Conservation (phyloP, 2,329 filamentous ascomycete genomes). For the Exophiala spinifera region DNA sequence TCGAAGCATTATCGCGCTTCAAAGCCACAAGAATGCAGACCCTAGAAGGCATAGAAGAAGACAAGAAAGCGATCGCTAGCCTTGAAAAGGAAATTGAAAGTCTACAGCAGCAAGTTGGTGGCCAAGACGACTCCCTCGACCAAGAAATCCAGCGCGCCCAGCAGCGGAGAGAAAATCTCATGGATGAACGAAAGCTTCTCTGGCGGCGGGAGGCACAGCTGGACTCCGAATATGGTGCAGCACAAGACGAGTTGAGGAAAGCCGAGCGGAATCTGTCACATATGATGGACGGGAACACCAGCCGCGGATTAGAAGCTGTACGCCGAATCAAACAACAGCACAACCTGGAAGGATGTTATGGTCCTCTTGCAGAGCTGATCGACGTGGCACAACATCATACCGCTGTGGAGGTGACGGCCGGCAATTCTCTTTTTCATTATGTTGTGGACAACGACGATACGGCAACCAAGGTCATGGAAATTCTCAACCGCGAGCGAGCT, state of each 20-base stretch:
- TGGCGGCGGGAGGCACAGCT: slow-evolving; percentile 88
- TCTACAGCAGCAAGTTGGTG: slow-evolving; percentile 68
- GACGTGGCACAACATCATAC: slow-evolving; percentile 83
- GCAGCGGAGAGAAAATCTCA: slow-evolving; percentile 72
- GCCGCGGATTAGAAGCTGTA: slow-evolving; percentile 81
- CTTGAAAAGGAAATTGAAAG: slow-evolving; percentile 70
- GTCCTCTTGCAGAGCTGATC: slow-evolving; percentile 89
- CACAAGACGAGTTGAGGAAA: slow-evolving; percentile 70
- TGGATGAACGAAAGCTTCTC: slow-evolving; percentile 82
- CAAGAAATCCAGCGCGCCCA: slow-evolving; percentile 74
- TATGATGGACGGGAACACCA: slow-evolving; percentile 86
- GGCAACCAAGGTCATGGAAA: slow-evolving; percentile 74
- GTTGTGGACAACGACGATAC: slow-evolving; percentile 90
- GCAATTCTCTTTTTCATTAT: slow-evolving; percentile 90
- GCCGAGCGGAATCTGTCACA: slow-evolving; percentile 75
- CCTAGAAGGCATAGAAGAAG: slow-evolving; percentile 72
- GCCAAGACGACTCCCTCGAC: slow-evolving; percentile 67
- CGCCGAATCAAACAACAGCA: slow-evolving; percentile 75
- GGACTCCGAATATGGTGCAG: slow-evolving; percentile 70
- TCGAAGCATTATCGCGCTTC: slow-evolving; percentile 70
- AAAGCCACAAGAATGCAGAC: slow-evolving; percentile 83
- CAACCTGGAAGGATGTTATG: slow-evolving; percentile 81
- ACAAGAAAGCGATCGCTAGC: slow-evolving; percentile 67
- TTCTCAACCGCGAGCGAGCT: slow-evolving; percentile 72
- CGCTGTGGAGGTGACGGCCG: slow-evolving; percentile 88